Evolutionary conservation across 106 monocot genomes (phyloP).

Genomic region (Vanilla planifolia): DNA sequence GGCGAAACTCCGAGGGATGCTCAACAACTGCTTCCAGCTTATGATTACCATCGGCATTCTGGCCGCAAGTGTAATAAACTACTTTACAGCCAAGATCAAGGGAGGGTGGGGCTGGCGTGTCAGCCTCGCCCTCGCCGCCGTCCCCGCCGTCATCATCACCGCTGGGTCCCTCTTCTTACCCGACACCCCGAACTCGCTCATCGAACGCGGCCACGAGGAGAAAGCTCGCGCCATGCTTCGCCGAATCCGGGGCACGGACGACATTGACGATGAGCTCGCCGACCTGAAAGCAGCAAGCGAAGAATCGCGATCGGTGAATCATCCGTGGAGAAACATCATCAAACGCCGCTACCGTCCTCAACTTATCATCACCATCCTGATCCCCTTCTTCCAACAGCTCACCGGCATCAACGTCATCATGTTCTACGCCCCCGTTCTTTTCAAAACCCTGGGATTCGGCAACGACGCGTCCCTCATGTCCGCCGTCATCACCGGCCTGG

Average conservation of each 20-base stretch:
- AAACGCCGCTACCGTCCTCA: slow-evolving; percentile 35
- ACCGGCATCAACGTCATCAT: slow-evolving; percentile 83
- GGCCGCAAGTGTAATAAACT: slow-evolving; percentile 26
- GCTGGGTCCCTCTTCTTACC: slow-evolving; percentile 25
- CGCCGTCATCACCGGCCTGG: slow-evolving; percentile 56
- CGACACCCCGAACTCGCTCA: slow-evolving; percentile 53
- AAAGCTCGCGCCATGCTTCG: slow-evolving; percentile 13
- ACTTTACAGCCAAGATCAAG: slow-evolving; percentile 26
- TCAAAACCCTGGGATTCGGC: slow-evolving; percentile 72
- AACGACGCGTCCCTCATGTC: slow-evolving; percentile 58
- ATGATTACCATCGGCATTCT: slow-evolving; percentile 36
- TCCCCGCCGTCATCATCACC: slow-evolving; percentile 25
- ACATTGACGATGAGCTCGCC: slow-evolving; percentile 10
- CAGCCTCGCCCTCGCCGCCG: slow-evolving; percentile 24
- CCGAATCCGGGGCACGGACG: slow-evolving; percentile 18
- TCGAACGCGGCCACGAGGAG: slow-evolving; percentile 23
- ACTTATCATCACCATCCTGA: slow-evolving; percentile 55
- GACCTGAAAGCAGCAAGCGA: slow-evolving; percentile 13
- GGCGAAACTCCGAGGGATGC: slow-evolving; percentile 21
- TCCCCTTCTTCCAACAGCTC: slow-evolving; percentile 80
- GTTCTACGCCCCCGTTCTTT: slow-evolving; percentile 87
- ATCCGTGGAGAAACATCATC: slow-evolving; percentile 45
- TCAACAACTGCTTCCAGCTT: slow-evolving; percentile 29
- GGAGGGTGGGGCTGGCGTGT: slow-evolving; percentile 25
- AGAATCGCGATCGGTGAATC: slow-evolving; percentile 19